A percentile compares a stretch with the other conserved stretches of the same genome.
phyloP scores from a whole-genome alignment of 768 basidiomycete species.

The Candolleomyces efflorescens region DNA sequence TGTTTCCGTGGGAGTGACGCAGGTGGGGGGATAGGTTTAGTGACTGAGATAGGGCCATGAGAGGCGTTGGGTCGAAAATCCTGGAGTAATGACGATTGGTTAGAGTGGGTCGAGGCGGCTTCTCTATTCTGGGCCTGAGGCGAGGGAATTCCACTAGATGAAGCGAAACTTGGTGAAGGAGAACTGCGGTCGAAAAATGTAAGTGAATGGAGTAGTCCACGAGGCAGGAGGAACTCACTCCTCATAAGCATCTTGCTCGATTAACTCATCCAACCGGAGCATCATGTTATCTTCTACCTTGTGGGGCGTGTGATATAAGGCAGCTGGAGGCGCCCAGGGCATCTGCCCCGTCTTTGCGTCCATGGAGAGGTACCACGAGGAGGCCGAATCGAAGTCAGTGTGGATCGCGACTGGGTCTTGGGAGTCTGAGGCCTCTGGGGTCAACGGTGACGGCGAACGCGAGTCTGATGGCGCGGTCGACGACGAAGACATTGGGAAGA shows the following conservation, averaged over 20 bases:
- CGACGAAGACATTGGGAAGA: slow-evolving; percentile 43
- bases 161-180: slow-evolving; percentile 27
- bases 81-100: slow-evolving; percentile 18
- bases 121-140: slow-evolving; percentile 24
- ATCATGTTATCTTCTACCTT: slow-evolving; percentile 53
- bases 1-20: slow-evolving; percentile 52
- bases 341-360: slow-evolving; percentile 36
- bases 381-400: slow-evolving; percentile 39
- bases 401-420: slow-evolving; percentile 48
- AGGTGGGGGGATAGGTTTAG: slow-evolving; percentile 67
- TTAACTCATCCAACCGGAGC: slow-evolving; percentile 67
- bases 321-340: slow-evolving; percentile 40
- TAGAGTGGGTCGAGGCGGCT: slow-evolving; percentile 17
- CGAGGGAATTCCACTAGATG: slow-evolving; percentile 27
- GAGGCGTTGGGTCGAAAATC: slow-evolving; percentile 27
- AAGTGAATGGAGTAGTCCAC: slow-evolving; percentile 11
- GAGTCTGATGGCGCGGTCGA: slow-evolving; percentile 52
- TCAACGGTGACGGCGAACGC: slow-evolving; percentile 69
- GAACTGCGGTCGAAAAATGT: slow-evolving; percentile 23
- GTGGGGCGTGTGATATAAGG: slow-evolving; percentile 31
- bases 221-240: slow-evolving; percentile 46
- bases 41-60: slow-evolving; percentile 41
- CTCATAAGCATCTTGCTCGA: slow-evolving; percentile 71
- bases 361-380: slow-evolving; percentile 56
- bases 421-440: slow-evolving; percentile 61